Percentiles rank a stretch among this genome's conserved stretches.
Conservation (phyloP, 73 alveolate genomes). For the Tetrahymena malaccensis region DNA sequence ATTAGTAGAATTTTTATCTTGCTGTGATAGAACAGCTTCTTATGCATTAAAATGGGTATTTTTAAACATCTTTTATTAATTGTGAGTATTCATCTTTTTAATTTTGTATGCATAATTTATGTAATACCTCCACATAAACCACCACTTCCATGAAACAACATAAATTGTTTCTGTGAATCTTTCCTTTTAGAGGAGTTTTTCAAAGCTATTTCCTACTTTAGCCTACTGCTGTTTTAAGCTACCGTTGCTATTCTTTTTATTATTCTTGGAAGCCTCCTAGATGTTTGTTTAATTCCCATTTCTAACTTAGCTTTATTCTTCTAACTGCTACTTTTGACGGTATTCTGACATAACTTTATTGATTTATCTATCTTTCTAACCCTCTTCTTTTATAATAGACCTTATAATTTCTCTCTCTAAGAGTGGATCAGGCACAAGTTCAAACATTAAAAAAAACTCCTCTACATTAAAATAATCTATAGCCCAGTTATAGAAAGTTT, state of each 20-base stretch:
- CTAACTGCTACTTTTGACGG: not conserved
- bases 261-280: not conserved
- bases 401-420: not conserved
- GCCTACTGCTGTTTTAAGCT: not conserved
- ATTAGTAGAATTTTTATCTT: not conserved
- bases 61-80: not conserved
- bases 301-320: not conserved
- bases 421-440: not conserved
- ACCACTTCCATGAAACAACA: not conserved
- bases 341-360: not conserved
- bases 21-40: not conserved
- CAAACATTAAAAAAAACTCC: not conserved
- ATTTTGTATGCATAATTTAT: not conserved
- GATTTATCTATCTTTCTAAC: not conserved
- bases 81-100: not conserved
- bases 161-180: not conserved
- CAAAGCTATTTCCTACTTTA: not conserved
- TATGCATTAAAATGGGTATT: not conserved
- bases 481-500: not conserved
- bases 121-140: not conserved
- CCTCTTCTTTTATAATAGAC: not conserved
- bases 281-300: not conserved
- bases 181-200: not conserved
- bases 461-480: not conserved
- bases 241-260: not conserved